Evolutionary conservation across 768 basidiomycete species (phyloP).

Genomic region (Lactifluus piperatus): DNA sequence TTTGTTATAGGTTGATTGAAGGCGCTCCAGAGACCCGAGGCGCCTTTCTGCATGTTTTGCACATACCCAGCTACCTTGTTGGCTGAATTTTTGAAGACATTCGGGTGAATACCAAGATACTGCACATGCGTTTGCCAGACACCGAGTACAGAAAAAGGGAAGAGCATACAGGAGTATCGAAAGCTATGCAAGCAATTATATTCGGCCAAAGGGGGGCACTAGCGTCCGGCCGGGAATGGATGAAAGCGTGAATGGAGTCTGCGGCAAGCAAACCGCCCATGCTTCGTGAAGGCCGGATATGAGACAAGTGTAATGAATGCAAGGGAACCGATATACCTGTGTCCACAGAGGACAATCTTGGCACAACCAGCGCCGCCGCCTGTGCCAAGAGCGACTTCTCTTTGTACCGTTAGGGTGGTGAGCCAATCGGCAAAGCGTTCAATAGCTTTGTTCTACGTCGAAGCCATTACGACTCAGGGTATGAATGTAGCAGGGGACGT

Average conservation of each 20-base stretch:
- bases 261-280: slow-evolving; percentile 92
- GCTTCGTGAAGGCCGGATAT: slow-evolving; percentile 31
- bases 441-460: slow-evolving; percentile 40
- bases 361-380: slow-evolving; percentile 64
- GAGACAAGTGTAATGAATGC: background rate
- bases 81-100: slow-evolving; percentile 76
- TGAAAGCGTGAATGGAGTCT: slow-evolving; percentile 70
- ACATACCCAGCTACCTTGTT: slow-evolving; percentile 68
- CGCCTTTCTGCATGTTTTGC: slow-evolving; percentile 53
- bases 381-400: slow-evolving; percentile 67
- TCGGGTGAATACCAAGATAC: slow-evolving; percentile 85
- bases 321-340: slow-evolving; percentile 45
- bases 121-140: slow-evolving; percentile 25
- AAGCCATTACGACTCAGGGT: background rate
- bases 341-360: slow-evolving; percentile 82
- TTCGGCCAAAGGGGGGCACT: slow-evolving; percentile 76
- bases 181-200: slow-evolving; percentile 77
- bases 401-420: slow-evolving; percentile 77
- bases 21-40: slow-evolving; percentile 51
- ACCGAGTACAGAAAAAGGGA: background rate
- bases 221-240: slow-evolving; percentile 53
- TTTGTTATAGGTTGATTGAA: slow-evolving; percentile 32
- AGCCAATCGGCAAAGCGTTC: slow-evolving; percentile 89
- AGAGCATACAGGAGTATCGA: slow-evolving; percentile 81
- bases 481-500: slow-evolving; percentile 24